Conservation (phyloP, 768 basidiomycete genomes). For the Russula compacta region DNA sequence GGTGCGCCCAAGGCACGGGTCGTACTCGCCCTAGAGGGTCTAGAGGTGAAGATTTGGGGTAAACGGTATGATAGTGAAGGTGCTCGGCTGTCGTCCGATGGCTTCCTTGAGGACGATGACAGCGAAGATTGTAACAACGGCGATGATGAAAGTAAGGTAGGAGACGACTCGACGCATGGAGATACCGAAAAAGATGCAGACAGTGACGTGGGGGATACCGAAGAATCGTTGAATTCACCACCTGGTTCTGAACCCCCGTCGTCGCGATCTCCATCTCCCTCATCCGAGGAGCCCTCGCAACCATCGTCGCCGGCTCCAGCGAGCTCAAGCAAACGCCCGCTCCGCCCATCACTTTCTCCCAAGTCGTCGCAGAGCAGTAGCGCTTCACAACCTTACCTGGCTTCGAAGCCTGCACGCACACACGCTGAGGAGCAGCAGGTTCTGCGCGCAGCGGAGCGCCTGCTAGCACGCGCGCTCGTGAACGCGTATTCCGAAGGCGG, state of each 20-base stretch:
- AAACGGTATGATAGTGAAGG: constrained; percentile 12
- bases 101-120: constrained; percentile 13
- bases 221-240: constrained; percentile 8
- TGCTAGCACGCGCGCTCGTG: constrained; percentile 38
- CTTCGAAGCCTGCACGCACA: constrained; percentile 9
- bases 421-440: constrained; percentile 30
- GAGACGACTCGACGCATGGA: constrained; percentile 7
- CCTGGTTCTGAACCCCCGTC: constrained; percentile 23
- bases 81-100: background rate
- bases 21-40: constrained; percentile 52
- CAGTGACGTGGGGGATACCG: constrained; percentile 2
- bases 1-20: constrained; percentile 53
- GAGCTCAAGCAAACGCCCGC: constrained; percentile 11
- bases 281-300: constrained; percentile 2
- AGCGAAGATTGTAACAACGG: constrained; percentile 16
- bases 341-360: constrained; percentile 10
- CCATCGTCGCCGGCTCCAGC: constrained; percentile 6
- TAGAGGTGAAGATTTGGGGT: constrained; percentile 39
- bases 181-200: constrained; percentile 17
- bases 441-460: constrained; percentile 30
- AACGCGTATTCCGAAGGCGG: constrained; percentile 36
- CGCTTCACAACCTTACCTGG: constrained; percentile 3
- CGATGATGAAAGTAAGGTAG: constrained; percentile 3
- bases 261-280: constrained; percentile 26
- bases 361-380: constrained; percentile 6